These are phyloP conservation scores for Spongiforma sp. DNA, from an alignment of 1,284 basidiomycete species.

Conservation along the genomic window DNA sequence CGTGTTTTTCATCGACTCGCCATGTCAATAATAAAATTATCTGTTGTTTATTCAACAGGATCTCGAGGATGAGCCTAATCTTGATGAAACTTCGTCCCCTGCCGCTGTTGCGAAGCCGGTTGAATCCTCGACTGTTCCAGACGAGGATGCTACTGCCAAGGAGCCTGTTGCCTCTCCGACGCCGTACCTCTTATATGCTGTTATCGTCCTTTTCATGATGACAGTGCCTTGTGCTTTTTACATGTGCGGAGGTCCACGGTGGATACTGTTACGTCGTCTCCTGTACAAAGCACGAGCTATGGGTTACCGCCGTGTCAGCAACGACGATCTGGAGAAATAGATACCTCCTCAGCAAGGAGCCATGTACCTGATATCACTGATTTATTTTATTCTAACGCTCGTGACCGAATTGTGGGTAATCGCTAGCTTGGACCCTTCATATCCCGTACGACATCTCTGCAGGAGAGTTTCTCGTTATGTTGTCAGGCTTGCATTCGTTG, in stretches of 20 bases:
- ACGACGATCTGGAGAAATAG: slow-evolving; percentile 55
- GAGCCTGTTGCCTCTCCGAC: slow-evolving; percentile 23
- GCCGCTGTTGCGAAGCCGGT: not conserved
- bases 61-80: slow-evolving; percentile 21
- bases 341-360: no score
- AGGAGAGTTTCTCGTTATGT: no score
- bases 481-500: no score
- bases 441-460: no score
- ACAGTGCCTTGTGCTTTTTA: slow-evolving; percentile 57
- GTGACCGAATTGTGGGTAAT: no score
- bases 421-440: no score
- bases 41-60: slow-evolving; percentile 44
- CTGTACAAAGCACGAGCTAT: slow-evolving; percentile 36
- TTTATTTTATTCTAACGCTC: no score
- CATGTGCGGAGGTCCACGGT: slow-evolving; percentile 57
- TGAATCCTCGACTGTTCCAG: slow-evolving; percentile 8
- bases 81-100: slow-evolving; percentile 17
- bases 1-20: slow-evolving; percentile 40
- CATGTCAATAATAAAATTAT: slow-evolving; percentile 59
- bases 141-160: slow-evolving; percentile 20
- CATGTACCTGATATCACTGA: no score
- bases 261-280: slow-evolving; percentile 45
- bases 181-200: slow-evolving; percentile 45
- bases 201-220: slow-evolving; percentile 49
- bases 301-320: slow-evolving; percentile 53